phyloP scores from a whole-genome alignment of 345 rosid species.

The Populus nigra region DNA sequence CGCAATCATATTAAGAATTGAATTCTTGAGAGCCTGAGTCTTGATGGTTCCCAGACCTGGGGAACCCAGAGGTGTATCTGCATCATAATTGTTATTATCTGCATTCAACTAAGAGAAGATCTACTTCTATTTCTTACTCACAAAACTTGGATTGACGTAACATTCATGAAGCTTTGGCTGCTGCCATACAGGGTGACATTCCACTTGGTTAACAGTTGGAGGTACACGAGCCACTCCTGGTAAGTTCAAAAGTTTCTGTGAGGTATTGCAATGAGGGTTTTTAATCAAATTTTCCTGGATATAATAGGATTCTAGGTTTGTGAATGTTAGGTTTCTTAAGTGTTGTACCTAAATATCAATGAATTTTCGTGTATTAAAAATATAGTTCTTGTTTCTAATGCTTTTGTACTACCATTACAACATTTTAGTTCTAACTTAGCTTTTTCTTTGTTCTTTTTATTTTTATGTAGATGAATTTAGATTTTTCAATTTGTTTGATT shows the following conservation, averaged over 20 bases:
- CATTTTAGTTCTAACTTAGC: no score
- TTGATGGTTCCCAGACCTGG: constrained; percentile 50
- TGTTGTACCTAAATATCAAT: no score
- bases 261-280: no score
- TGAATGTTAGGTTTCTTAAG: no score
- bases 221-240: constrained; percentile 17
- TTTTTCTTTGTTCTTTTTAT: no score
- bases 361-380: no score
- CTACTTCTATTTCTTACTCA: constrained; percentile 28
- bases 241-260: neutral
- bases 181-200: constrained; percentile 62
- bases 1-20: constrained; percentile 40
- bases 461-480: no score
- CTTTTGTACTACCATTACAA: no score
- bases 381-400: no score
- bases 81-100: no score
- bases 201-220: constrained; percentile 57
- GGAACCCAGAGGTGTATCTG: constrained; percentile 52
- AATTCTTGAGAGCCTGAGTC: constrained; percentile 53
- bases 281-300: no score
- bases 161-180: constrained; percentile 49
- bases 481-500: accelerated
- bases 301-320: no score
- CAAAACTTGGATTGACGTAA: constrained; percentile 54
- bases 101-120: neutral